phyloP scores from a whole-genome alignment of 495 filamentous ascomycete species.

The Penicillium goetzii region DNA sequence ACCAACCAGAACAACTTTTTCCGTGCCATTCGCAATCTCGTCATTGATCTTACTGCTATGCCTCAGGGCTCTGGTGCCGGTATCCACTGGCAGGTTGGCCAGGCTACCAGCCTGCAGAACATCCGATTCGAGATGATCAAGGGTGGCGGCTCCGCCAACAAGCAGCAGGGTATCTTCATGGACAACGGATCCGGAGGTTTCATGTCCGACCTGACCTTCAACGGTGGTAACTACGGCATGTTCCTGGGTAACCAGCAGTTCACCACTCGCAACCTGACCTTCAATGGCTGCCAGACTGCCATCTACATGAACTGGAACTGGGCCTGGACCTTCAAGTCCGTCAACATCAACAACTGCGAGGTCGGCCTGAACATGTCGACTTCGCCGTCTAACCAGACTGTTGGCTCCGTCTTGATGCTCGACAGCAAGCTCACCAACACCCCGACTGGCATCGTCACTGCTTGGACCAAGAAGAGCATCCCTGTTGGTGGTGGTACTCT shows the following conservation, averaged over 20 bases:
- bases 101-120: constrained; percentile 91
- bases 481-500: constrained; percentile 74
- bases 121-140: constrained; percentile 86
- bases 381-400: constrained; percentile 62
- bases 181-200: constrained; percentile 92
- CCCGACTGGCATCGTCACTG: constrained; percentile 72
- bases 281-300: constrained; percentile 87
- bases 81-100: constrained; percentile 98
- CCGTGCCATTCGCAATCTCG: constrained; percentile 92
- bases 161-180: constrained; percentile 93
- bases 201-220: constrained; percentile 85
- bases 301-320: constrained; percentile 95
- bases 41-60: constrained; percentile 80
- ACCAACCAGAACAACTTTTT: constrained; percentile 99
- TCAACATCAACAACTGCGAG: constrained; percentile 79
- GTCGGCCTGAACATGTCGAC: constrained; percentile 84
- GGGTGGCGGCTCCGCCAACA: constrained; percentile 67
- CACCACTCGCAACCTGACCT: constrained; percentile 86
- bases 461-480: constrained; percentile 61
- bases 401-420: constrained; percentile 79
- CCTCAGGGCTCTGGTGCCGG: constrained; percentile 66
- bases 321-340: constrained; percentile 84
- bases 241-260: constrained; percentile 96
- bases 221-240: constrained; percentile 81
- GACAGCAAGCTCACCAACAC: constrained; percentile 80